phyloP scores from a whole-genome alignment of 2,329 filamentous ascomycete genomes.

The Pseudophaeomoniella oleicola region DNA sequence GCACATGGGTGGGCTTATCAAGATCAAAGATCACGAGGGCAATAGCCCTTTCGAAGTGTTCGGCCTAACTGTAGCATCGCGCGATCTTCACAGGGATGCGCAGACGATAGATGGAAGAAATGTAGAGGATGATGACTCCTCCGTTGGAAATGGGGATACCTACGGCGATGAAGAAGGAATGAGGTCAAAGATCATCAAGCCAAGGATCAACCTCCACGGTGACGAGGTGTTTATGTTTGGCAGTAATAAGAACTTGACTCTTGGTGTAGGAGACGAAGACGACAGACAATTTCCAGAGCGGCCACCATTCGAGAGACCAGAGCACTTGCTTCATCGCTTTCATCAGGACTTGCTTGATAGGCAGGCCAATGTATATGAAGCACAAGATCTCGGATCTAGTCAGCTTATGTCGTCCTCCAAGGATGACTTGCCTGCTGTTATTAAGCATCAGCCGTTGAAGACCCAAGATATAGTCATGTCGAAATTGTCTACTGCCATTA shows the following conservation, averaged over 20 bases:
- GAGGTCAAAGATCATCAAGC: conserved; percentile 14
- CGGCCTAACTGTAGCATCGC: conserved; percentile 67
- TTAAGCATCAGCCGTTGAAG: conserved; percentile 56
- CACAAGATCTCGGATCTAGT: conserved; percentile 8
- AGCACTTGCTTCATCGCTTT: conserved; percentile 60
- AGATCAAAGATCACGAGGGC: conserved; percentile 89
- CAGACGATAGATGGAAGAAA: conserved; percentile 7
- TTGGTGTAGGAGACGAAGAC: conserved; percentile 90
- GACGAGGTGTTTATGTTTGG: conserved; percentile 90
- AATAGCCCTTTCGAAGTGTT: conserved; percentile 92
- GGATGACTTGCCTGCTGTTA: conserved; percentile 54
- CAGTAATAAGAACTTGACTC: conserved; percentile 86
- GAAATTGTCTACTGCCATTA: conserved; percentile 77
- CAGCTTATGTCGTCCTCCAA: conserved; percentile 19
- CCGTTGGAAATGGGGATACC: conserved; percentile 27
- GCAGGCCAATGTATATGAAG: conserved; percentile 19
- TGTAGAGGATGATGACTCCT: conserved; percentile 22
- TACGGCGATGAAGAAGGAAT: conserved; percentile 23
- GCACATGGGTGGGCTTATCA: conserved; percentile 59
- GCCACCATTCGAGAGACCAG: conserved; percentile 59
- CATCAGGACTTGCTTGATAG: conserved; percentile 48
- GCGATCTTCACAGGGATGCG: conserved; percentile 39
- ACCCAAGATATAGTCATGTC: conserved; percentile 77
- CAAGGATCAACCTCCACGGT: conserved; percentile 36
- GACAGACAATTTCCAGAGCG: conserved; percentile 89